These are phyloP conservation scores for Zoysia japonica DNA, from an alignment of 176 grass and related monocot species.

Conservation along the genomic window DNA sequence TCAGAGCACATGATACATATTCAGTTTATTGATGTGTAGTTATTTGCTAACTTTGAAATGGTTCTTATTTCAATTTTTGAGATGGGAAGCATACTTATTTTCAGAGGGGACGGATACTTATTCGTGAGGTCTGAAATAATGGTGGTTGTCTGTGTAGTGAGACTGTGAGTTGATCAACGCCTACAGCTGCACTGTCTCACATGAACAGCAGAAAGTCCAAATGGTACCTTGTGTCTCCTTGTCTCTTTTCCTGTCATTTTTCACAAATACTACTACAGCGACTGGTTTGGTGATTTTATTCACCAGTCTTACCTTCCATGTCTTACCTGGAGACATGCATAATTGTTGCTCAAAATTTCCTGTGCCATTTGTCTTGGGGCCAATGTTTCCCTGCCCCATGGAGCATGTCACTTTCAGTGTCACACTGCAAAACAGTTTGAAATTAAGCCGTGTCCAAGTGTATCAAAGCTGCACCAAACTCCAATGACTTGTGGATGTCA, in stretches of 20 bases:
- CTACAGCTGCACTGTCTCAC: neutral
- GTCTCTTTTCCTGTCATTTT: neutral
- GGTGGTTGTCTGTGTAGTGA: neutral
- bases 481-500: slow-evolving; percentile 23
- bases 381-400: neutral
- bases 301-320: neutral
- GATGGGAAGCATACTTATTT: neutral
- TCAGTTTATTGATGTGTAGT: neutral
- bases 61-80: too few species aligned
- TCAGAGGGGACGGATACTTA: neutral
- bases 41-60: neutral
- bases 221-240: neutral
- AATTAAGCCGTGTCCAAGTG: slow-evolving; percentile 7
- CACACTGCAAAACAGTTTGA: slow-evolving; percentile 35
- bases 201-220: neutral
- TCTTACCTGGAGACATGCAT: slow-evolving; percentile 32
- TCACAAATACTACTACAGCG: neutral
- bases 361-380: neutral
- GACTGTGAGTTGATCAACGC: neutral
- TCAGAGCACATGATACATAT: neutral
- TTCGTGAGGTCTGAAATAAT: neutral
- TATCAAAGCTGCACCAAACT: neutral
- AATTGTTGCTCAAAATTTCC: slow-evolving; percentile 27
- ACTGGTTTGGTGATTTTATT: too few species aligned
- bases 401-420: slow-evolving; percentile 16